Base-by-base conservation (phyloP, 768 basidiomycete genomes). In the Suillus bovinus region DNA sequence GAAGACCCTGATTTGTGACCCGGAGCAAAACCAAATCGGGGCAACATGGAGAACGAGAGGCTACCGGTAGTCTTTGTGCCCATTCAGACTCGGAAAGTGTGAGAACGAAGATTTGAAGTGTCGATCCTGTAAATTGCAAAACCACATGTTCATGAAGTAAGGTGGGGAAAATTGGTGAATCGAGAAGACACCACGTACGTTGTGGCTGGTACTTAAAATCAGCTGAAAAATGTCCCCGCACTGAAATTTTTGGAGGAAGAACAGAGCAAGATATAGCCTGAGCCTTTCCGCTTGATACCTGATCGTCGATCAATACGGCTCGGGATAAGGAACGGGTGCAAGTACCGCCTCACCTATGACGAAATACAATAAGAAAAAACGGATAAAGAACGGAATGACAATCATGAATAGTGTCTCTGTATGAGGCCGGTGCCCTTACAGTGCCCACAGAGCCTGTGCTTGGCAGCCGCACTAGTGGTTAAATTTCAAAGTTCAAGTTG, bases 41-140 rank as follows among this genome's bases (percentile, higher is more conserved):
- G 70, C 38, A 81, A 74, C 14, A 83, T 68, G 50, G 79, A 69
- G 58, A 76, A 74, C 24, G 79, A 67, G 34, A 74, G 66, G 5
- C 74, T 72, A 29, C 67, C 65, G 33, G 75, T 62, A 34, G 64
- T 67, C 66, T 74, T 77, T 66, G 72, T 65, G 55, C 78, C 74
- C 79, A 80, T 79, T n/a, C 67, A 64, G 8, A 47, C 27, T 8
- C 24, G 14, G 64, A 31, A 57, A 27, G 46, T 27, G 42, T 29
- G 59, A 22, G 46, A 52, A 59, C 13, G 29, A 58, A 22, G 41
- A 39, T 10, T 58, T 38, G 24, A 27, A 27, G 53, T 38, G 36
- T 36, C 10, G 36, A 27, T 39, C 27, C 36, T 39, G 17, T 10
- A 44, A 22, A 63, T 27, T 20, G 17, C 17, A n/a, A 44, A 44